Evolutionary conservation across 441 rosid species (phyloP), one percentile per base, ranked within the genome.

Genomic region (Populus hybrid): DNA sequence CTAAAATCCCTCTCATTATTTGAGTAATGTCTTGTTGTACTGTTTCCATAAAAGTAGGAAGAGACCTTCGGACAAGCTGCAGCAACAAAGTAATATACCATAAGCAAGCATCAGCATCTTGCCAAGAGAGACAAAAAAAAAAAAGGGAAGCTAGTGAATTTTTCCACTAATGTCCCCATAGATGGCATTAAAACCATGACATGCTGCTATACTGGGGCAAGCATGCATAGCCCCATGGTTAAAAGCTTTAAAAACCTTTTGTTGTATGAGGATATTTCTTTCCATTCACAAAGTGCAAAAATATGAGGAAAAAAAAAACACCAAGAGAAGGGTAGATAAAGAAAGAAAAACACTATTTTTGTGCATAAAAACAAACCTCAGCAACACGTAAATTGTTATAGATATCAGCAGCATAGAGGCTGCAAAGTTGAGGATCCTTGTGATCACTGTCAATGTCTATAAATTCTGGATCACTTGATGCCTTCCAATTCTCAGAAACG

Each of bases 11-110:
- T 21, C 98, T 87, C 99, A 95, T 95, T 84, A 63, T 80, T 71
- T 92, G 90, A 69, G 86, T 84, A 70, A 95, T 89, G 80, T 93
- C 99, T 77, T 67, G 87, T 87, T 93, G 98, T 82, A 90, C 72
- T 29, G 75, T 76, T 86, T 88, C 97, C 97, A 92, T 93, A 80
- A 88, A 95, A 76, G 82, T 78, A 61, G 88, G 82, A 73, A 85
- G 78, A 76, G 97, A 91, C 71, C 94, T 88, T 42, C 85, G 87
- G 65, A 82, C 86, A 85, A 90, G 93, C 97, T 95, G 90, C 77
- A 72, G 59, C 31, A 56, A 64, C 29, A 79, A 63, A 84, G 77
- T 35, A 76, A 71, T 31, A 31, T 67, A 77, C 50, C 74, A 77
- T 23, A 50, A 68, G 69, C 71, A 72, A 77, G 40, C 63, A 53